Evolutionary conservation across 1,139 yeast genomes (phyloP).

Genomic region (Diutina pseudorugosa): DNA sequence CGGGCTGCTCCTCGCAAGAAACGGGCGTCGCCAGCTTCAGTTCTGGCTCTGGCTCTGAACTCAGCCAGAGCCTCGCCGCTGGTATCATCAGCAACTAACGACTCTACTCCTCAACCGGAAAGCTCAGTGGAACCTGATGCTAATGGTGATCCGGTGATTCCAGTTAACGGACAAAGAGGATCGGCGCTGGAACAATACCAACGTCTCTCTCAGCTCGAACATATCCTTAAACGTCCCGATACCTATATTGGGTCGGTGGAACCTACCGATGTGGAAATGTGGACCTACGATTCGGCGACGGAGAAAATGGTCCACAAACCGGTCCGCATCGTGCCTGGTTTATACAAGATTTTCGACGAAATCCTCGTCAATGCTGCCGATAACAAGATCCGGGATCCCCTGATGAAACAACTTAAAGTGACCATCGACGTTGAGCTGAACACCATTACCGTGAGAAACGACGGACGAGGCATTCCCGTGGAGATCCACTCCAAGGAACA

Average conservation of each 20-base stretch:
- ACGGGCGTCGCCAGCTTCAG: not conserved
- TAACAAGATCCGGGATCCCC: slow-evolving; percentile 88
- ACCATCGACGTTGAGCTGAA: slow-evolving; percentile 66
- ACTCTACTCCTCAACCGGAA: not conserved
- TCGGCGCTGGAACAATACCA: slow-evolving; percentile 47
- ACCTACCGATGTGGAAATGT: slow-evolving; percentile 63
- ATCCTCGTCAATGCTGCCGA: slow-evolving; percentile 97
- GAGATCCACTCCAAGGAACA: slow-evolving; percentile 89
- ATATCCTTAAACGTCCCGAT: slow-evolving; percentile 93
- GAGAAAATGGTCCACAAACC: slow-evolving; percentile 62
- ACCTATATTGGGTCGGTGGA: slow-evolving; percentile 96
- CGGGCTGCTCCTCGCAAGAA: not conserved
- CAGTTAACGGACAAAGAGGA: not conserved
- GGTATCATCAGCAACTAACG: not conserved
- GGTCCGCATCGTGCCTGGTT: slow-evolving; percentile 85
- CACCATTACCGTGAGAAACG: slow-evolving; percentile 72
- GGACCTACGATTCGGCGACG: slow-evolving; percentile 66
- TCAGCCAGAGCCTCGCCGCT: not conserved
- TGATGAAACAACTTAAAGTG: slow-evolving; percentile 79
- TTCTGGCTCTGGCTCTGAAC: not conserved
- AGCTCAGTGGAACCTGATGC: not conserved
- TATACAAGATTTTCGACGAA: slow-evolving; percentile 94
- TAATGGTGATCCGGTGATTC: not conserved
- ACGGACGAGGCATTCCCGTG: slow-evolving; percentile 92
- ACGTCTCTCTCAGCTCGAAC: slow-evolving; percentile 88